Evolutionary conservation across 2,329 filamentous ascomycete species (phyloP).

Genomic region (Pseudocercospora musae): DNA sequence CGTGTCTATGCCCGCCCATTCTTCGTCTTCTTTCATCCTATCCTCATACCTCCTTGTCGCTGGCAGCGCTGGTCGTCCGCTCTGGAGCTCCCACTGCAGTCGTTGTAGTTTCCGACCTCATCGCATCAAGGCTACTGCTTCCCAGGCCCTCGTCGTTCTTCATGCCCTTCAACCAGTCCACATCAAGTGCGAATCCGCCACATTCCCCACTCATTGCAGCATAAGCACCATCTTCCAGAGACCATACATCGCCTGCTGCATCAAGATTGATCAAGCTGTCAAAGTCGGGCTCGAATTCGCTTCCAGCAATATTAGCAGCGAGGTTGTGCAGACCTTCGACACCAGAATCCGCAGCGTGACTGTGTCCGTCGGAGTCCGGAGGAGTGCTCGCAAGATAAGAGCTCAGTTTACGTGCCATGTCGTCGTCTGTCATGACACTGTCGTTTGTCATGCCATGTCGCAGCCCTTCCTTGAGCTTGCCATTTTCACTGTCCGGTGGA

Average conservation of each 20-base stretch:
- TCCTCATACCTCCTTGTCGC: background rate
- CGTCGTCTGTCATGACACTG: conserved; percentile 40
- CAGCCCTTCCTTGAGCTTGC: background rate
- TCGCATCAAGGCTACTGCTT: conserved; percentile 2
- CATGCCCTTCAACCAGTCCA: conserved; percentile 38
- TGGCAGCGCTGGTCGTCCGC: background rate
- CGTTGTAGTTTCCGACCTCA: background rate
- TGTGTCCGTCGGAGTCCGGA: conserved; percentile 39
- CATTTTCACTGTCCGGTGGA: conserved; percentile 26
- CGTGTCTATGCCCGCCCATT: background rate
- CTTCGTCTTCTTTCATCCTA: background rate
- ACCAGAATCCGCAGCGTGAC: conserved; percentile 6
- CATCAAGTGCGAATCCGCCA: conserved; percentile 34
- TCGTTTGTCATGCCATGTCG: background rate
- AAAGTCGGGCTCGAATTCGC: conserved; percentile 35
- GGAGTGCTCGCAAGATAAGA: conserved; percentile 51
- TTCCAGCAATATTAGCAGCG: conserved; percentile 12
- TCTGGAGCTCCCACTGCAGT: background rate
- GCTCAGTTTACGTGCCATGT: conserved; percentile 47
- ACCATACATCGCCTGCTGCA: conserved; percentile 34
- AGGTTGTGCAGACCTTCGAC: background rate
- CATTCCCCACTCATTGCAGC: conserved; percentile 34
- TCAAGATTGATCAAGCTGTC: conserved; percentile 39
- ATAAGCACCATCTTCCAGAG: conserved; percentile 34
- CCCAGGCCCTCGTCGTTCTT: conserved; percentile 20